Evolutionary conservation across 371 early-diverging fungal genomes (phyloP).

Genomic region (Mucor piriformis): DNA sequence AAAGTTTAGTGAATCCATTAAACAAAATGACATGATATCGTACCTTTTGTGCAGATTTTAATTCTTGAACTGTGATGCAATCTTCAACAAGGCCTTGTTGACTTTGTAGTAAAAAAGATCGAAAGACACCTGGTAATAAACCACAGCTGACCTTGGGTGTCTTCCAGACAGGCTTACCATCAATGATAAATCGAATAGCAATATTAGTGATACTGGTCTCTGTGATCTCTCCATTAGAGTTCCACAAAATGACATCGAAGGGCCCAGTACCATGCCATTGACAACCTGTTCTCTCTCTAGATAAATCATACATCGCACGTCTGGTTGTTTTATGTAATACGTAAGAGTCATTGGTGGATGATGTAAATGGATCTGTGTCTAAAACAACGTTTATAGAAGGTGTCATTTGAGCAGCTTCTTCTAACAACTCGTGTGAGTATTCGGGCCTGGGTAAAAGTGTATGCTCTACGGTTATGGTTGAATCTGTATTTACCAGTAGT

Average conservation of each 20-base stretch:
- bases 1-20: background rate
- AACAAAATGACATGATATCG: no score
- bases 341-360: constrained; percentile 42
- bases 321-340: constrained; percentile 61
- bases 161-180: constrained; percentile 34
- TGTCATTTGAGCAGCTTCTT: constrained; percentile 11
- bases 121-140: constrained; percentile 55
- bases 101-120: constrained; percentile 39
- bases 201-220: constrained; percentile 68
- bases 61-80: constrained; percentile 46
- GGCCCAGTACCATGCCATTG: constrained; percentile 38
- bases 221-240: constrained; percentile 51
- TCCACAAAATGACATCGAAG: constrained; percentile 64
- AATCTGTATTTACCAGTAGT: constrained; percentile 41
- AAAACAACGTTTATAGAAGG: constrained; percentile 32
- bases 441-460: constrained; percentile 31
- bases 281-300: constrained; percentile 45
- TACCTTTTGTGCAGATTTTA: constrained; percentile 50
- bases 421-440: constrained; percentile 7
- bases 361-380: constrained; percentile 36
- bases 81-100: constrained; percentile 35
- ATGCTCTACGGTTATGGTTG: constrained; percentile 42
- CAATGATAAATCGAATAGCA: constrained; percentile 41
- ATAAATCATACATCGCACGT: constrained; percentile 53
- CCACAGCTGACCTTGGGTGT: constrained; percentile 55